A percentile compares a stretch with the other conserved stretches of the same genome.
These are phyloP conservation scores for Albugo candida DNA, from an alignment of 352 stramenopile species.

Conservation along the genomic window DNA sequence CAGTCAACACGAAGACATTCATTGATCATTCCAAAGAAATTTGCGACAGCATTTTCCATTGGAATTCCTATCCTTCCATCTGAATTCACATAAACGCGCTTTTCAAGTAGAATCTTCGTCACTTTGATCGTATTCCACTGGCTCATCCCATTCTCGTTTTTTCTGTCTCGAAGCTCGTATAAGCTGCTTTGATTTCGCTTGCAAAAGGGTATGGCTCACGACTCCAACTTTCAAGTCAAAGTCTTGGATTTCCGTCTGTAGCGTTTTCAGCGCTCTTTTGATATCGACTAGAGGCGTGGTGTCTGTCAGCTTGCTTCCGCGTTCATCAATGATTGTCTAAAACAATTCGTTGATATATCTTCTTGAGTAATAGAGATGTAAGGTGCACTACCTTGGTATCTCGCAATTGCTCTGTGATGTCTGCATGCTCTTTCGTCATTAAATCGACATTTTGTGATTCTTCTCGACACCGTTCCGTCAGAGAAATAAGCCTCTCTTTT, in stretches of 20 bases:
- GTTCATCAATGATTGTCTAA: constrained; percentile 40
- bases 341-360: not conserved
- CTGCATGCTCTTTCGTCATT: constrained; percentile 56
- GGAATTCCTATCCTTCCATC: no score
- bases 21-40: no score
- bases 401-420: constrained; percentile 51
- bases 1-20: no score
- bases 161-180: constrained; percentile 20
- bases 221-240: constrained; percentile 70
- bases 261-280: constrained; percentile 64
- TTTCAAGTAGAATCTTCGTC: constrained; percentile 57
- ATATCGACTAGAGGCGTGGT: constrained; percentile 69
- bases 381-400: constrained; percentile 25
- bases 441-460: constrained; percentile 42
- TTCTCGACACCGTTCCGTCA: constrained; percentile 46
- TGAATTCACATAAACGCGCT: not conserved
- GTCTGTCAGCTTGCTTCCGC: constrained; percentile 71
- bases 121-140: constrained; percentile 60
- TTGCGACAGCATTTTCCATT: no score
- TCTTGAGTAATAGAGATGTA: not conserved
- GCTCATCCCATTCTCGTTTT: constrained; percentile 20
- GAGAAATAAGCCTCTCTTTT: constrained; percentile 34
- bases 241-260: constrained; percentile 54
- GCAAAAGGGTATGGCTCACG: constrained; percentile 54
- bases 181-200: constrained; percentile 44